Base-by-base conservation (phyloP, 176 grass and related monocot genomes). In the Cenchrus fungigraminus region DNA sequence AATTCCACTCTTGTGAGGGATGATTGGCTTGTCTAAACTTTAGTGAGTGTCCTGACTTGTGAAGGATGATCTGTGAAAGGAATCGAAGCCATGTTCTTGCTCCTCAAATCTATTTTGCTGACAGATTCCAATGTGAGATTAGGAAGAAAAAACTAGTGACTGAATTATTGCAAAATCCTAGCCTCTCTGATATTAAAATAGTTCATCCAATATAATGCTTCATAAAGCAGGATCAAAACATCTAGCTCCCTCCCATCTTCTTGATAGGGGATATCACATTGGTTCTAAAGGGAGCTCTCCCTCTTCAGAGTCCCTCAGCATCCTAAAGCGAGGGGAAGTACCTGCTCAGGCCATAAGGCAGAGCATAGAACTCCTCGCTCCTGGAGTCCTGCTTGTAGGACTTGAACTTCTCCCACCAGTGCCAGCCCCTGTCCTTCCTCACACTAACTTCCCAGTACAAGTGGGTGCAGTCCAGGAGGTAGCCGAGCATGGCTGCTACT, bases 321-420 rank as follows among this genome's bases (percentile, higher is more conserved):
- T 22, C 82, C 86, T 95, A 98, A 1, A 93, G 66, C 0, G 93
- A 98, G 72, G 97, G 97, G 68, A 98, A 98, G 89, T 92, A 98
- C 87, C 71, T 95, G 91, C 88, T 94, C 74, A 98, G 77, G 34
- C 88, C 83, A 65, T 94, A 98, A 15, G 97, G 97, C 49, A 98
- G 93, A 31, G 76, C 74, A 15, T 95, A 98, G 78, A 98, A 96
- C 81, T 98, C 97, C 84, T 98, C 97, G 19, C 82, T 89, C 82
- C 97, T 92, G 3, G 56, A 7, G 17, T 98, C 97, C 8, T 79
- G 49, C 56, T 12, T 92, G 86, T 87, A 94, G 55, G 73, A 68
- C 83, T 87, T 95, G 86, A 89, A 98, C 81, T 98, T 93, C 69
- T 89, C 86, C 89, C 88, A 95, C 93, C 93, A 98, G 63, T 84